phyloP scores from a whole-genome alignment of 2,329 filamentous ascomycete species.

The Rutstroemia sp. region DNA sequence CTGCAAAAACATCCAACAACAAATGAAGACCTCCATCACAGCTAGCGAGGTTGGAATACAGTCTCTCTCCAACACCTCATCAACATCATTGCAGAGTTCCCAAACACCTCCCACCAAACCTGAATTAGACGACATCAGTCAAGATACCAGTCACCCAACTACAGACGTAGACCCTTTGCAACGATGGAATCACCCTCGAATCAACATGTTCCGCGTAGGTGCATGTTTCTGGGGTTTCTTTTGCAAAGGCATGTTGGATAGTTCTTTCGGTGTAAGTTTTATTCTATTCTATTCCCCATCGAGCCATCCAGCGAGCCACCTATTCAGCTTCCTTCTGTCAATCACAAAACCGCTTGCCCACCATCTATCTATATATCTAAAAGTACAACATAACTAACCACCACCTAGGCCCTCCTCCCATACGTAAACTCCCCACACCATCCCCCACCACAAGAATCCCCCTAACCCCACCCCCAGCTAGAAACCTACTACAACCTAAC shows the following conservation, averaged over 20 bases:
- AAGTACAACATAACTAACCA: background rate
- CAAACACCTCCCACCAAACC: background rate
- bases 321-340: background rate
- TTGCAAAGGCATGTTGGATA: slow-evolving; percentile 38
- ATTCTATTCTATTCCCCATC: background rate
- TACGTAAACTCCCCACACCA: slow-evolving; percentile 17
- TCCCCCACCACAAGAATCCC: too few species aligned
- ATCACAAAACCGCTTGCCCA: background rate
- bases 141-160: background rate
- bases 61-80: background rate
- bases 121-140: slow-evolving; percentile 2
- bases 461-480: slow-evolving; percentile 2
- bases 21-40: background rate
- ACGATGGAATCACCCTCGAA: slow-evolving; percentile 54
- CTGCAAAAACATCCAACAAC: too few species aligned
- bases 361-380: too few species aligned
- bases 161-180: slow-evolving; percentile 31
- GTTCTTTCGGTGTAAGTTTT: slow-evolving; percentile 16
- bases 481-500: slow-evolving; percentile 48
- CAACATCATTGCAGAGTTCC: background rate
- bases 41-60: background rate
- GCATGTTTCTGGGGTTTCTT: slow-evolving; percentile 55
- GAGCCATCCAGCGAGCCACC: background rate
- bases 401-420: slow-evolving; percentile 38
- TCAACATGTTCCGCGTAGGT: slow-evolving; percentile 52